Evolutionary conservation across 352 stramenopile species (phyloP), one percentile per base, ranked within the genome.

Genomic region (Globisporangium takayamanum): DNA sequence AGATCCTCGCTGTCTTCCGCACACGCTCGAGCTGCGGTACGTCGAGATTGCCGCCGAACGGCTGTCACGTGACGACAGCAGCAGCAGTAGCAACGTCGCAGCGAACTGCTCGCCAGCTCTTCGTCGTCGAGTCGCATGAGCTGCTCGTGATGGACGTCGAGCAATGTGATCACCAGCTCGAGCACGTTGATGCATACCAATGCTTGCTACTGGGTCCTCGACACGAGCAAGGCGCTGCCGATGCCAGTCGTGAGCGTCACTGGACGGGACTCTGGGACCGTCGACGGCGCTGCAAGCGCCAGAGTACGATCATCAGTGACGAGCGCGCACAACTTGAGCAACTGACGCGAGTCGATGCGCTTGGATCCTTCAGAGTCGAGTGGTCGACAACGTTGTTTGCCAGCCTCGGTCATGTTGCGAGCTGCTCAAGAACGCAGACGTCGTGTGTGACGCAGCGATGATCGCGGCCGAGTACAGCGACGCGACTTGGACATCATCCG

Each of bases 1-100:
- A 39, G 6, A 39, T 12, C 1, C 44, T 79, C 12, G 53, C 63
- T 18, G 73, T 74, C 45, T 75, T 68, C 62, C 18, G 55, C 15
- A 60, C 47, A 14, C 47, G 47, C 20, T 36, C 16, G 25, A 37
- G 25, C 48, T 52, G 3, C 11, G 5, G 15, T 39, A 36, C 47
- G 47, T 26, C 47, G 22, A 26, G 11, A 5, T 37, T 10, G 47
- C 22, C 3, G 3, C 44, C 6, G 18, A 10, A 22, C 4, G 5
- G 20, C 2, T 16, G 20, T 36, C 47, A 7, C 10, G 5, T 39
- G 33, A 39, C 33, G 33, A 39, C 33, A 39, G 33, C 1, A 12
- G 33, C 33, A 12, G 6, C 6, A 12, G 4, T 39, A 7, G 33
- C 33, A 7, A 39, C 8, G 33, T 12, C 1, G 33, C 5, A 39